Base-by-base conservation (phyloP, 805 yeast species). In the Spathaspora passalidarum region DNA sequence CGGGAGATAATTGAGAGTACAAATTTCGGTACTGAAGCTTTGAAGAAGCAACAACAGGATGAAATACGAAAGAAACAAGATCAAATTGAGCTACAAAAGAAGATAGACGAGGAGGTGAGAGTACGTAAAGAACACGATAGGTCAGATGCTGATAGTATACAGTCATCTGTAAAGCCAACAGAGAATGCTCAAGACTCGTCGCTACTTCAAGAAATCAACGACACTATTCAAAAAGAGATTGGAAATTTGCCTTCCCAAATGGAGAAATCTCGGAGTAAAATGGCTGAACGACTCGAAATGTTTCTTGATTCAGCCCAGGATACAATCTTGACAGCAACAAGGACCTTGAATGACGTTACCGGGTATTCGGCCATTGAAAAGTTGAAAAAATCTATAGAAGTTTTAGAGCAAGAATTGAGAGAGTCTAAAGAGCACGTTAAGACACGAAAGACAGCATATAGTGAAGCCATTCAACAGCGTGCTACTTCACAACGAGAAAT, bases 361-460 rank as follows among this genome's bases (percentile, higher is more conserved):
- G 99, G 99, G 0, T 94, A 94, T 62, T 77, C 89, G 0, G 73
- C 83, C 16, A 88, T 94, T 46, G 96, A 88, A 57, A 71, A 75
- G 47, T 65, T 92, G 55, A 84, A 89, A 62, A 61, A 70, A 22
- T 66, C 78, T 1, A 88, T 94, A 23, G 80, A 76, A 7, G 53
- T 56, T 2, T 62, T 69, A 38, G 97, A 92, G 55, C 49, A 50
- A 11, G 70, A 75, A 25, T 61, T 88, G 34, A 68, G 69, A 42
- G 61, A 59, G 1, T 66, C 81, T 3, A 79, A 88, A 46, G 61
- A 61, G 0, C 55, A 66, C 1, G 82, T 86, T 5, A 73, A 70
- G 36, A 37, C 32, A 0, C 69, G 79, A 4, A 88, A 86, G 57
- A 59, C 56, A 0, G 56, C 56, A 3, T 85, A 88, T 60, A 66